Conservation (phyloP, 139 green algal genomes). For the Micractinium conductrix region DNA sequence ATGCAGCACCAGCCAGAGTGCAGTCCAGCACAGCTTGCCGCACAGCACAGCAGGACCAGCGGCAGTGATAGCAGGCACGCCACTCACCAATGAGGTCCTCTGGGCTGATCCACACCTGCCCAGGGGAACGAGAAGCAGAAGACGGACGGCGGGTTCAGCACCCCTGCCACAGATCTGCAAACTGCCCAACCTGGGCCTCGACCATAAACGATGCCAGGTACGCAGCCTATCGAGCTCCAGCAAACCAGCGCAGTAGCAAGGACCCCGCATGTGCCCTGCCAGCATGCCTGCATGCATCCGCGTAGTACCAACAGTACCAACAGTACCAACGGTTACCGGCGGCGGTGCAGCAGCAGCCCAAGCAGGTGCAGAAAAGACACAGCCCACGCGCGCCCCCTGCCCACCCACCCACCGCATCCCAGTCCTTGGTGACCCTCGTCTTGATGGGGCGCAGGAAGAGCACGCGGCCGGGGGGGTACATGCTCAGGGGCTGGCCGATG, state of each 20-base stretch:
- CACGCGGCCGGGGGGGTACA: slow-evolving; percentile 62
- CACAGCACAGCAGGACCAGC: not conserved
- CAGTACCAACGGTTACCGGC: too few species aligned
- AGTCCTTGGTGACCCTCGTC: slow-evolving; percentile 33
- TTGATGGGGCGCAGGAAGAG: slow-evolving; percentile 66
- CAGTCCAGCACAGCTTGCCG: not conserved
- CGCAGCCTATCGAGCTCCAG: too few species aligned
- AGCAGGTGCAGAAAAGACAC: not conserved
- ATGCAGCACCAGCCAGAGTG: not conserved
- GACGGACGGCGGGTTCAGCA: too few species aligned
- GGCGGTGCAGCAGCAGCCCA: not conserved
- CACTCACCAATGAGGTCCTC: slow-evolving; percentile 43
- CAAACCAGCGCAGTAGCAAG: too few species aligned
- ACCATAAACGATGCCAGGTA: too few species aligned
- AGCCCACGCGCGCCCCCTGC: slow-evolving; percentile 39
- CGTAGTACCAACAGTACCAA: too few species aligned
- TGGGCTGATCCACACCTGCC: slow-evolving; percentile 39
- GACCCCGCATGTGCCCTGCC: too few species aligned
- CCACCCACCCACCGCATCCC: slow-evolving; percentile 38
- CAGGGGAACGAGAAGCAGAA: too few species aligned
- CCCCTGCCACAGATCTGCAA: too few species aligned
- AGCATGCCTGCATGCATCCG: too few species aligned
- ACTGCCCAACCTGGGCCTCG: too few species aligned
- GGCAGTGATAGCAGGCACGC: too few species aligned
- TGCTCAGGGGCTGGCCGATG: slow-evolving; percentile 41